These are phyloP conservation scores for Russula ochroleuca DNA, from an alignment of 768 basidiomycete species.

Conservation along the genomic window DNA sequence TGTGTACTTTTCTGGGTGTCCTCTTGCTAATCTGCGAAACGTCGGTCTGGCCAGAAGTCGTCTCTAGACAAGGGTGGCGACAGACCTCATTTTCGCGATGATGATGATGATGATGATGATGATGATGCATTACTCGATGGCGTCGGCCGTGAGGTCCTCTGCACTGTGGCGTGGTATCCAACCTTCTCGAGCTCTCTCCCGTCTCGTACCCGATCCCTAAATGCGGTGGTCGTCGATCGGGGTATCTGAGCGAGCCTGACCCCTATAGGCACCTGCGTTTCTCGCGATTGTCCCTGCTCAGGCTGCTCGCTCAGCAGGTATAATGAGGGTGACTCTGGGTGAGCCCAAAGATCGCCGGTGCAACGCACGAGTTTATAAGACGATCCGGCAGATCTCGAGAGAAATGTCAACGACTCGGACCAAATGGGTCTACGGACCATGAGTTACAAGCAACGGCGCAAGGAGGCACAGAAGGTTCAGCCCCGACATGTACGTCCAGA, in stretches of 20 bases:
- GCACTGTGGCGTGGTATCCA: slow-evolving; percentile 17
- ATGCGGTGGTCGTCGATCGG: no score
- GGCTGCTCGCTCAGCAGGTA: no score
- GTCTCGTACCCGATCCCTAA: slow-evolving; percentile 1
- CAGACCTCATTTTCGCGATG: not conserved
- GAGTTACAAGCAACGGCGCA: slow-evolving; percentile 60
- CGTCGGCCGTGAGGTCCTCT: not conserved
- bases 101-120: no score
- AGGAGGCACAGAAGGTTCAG: slow-evolving; percentile 54
- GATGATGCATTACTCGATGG: no score
- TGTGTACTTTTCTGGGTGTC: not conserved
- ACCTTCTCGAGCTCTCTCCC: slow-evolving; percentile 19
- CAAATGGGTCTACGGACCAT: slow-evolving; percentile 44
- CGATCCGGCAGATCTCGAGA: slow-evolving; percentile 55
- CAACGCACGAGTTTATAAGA: slow-evolving; percentile 45
- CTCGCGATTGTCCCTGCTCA: slow-evolving; percentile 24
- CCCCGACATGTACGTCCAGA: slow-evolving; percentile 53
- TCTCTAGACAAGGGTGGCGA: slow-evolving; percentile 1
- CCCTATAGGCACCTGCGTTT: slow-evolving; percentile 9
- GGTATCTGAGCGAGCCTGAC: no score
- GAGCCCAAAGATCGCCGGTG: slow-evolving; percentile 60
- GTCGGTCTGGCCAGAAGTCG: not conserved
- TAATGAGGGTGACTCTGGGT: no score
- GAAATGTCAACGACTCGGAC: no score
- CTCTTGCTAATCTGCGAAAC: not conserved